phyloP scores from a whole-genome alignment of 2,329 filamentous ascomycete genomes.

The Penicillium corylophilum region DNA sequence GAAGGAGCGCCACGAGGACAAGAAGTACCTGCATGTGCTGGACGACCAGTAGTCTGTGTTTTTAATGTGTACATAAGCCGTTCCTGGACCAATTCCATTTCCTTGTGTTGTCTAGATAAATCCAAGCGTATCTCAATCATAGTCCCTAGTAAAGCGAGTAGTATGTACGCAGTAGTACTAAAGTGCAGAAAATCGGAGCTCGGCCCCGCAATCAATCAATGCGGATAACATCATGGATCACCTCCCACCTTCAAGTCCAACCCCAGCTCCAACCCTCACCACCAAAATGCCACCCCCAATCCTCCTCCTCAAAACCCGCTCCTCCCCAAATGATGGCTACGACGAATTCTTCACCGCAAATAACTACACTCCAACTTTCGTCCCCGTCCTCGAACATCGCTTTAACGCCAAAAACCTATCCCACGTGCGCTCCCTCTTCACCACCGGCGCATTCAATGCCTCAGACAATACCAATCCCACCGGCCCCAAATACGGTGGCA shows the following conservation, averaged over 20 bases:
- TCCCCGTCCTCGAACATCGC: conserved; percentile 49
- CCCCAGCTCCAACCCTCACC: conserved; percentile 1
- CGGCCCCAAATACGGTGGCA: conserved; percentile 41
- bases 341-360: conserved; percentile 44
- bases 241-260: neutral
- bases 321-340: conserved; percentile 46
- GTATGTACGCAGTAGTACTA: neutral
- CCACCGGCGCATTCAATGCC: conserved; percentile 26
- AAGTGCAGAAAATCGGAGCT: neutral
- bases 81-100: conserved; percentile 37
- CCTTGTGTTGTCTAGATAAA: conserved; percentile 28
- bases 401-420: conserved; percentile 39
- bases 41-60: conserved; percentile 69
- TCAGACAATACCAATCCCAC: neutral
- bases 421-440: conserved; percentile 37
- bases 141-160: too few species aligned
- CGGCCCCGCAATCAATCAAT: conserved; percentile 14
- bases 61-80: conserved; percentile 42
- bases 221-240: conserved; percentile 2
- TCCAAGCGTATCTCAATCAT: neutral
- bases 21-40: conserved; percentile 92
- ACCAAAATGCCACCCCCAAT: conserved; percentile 31
- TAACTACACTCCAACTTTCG: conserved; percentile 40
- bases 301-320: conserved; percentile 51
- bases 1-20: conserved; percentile 90